Percentiles rank a stretch among this genome's conserved stretches.
These are phyloP conservation scores for Trichoderma reesei DNA, from an alignment of 495 filamentous ascomycete genomes.

Conservation along the genomic window DNA sequence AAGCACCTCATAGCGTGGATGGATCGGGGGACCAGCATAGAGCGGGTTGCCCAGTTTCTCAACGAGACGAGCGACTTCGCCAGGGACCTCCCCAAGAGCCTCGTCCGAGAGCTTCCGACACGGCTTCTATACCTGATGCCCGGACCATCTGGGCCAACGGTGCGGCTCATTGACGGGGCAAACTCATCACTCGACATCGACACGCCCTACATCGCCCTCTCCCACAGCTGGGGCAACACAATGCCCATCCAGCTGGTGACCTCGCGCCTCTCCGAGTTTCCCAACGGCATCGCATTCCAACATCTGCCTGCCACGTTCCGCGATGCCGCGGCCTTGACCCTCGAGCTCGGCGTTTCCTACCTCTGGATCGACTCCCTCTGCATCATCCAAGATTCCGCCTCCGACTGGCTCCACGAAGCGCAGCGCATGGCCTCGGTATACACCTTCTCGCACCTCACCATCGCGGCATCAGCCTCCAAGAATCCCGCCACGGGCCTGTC, in stretches of 20 bases:
- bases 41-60: neutral
- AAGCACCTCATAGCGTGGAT: neutral
- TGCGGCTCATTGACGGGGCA: neutral
- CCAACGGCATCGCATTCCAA: neutral
- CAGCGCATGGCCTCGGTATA: conserved; percentile 16
- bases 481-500: conserved; percentile 9
- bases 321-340: neutral
- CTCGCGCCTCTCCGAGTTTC: neutral
- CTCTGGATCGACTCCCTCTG: conserved; percentile 20
- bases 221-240: neutral
- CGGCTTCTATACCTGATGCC: neutral
- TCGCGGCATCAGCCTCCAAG: conserved; percentile 12
- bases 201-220: neutral
- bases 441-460: conserved; percentile 10
- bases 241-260: neutral
- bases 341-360: conserved; percentile 11
- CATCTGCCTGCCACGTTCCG: neutral
- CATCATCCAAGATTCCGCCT: conserved; percentile 16
- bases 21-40: neutral
- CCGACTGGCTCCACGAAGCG: conserved; percentile 15
- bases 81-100: neutral
- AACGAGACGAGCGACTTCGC: neutral
- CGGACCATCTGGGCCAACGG: neutral
- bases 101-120: neutral
- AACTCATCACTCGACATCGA: neutral